Evolutionary conservation across 768 basidiomycete genomes (phyloP).

Genomic region (Boletus insuetus): DNA sequence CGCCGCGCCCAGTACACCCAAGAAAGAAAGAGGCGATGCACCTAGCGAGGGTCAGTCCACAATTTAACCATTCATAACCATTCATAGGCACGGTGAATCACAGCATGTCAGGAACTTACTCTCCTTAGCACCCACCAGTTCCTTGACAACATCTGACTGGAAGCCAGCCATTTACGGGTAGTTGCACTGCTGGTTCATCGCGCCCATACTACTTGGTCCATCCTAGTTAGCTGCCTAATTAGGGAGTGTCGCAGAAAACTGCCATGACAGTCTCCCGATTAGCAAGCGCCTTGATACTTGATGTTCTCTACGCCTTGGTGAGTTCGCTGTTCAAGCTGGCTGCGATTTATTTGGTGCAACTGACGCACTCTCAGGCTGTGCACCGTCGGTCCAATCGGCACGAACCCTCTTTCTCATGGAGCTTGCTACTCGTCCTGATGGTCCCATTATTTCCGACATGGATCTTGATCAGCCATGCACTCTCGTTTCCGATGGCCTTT

Average conservation of each 20-base stretch:
- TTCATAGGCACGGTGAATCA: neutral
- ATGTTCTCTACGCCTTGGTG: slow-evolving; percentile 22
- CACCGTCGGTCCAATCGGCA: slow-evolving; percentile 18
- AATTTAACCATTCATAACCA: neutral
- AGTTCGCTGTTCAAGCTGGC: neutral
- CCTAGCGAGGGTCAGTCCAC: neutral
- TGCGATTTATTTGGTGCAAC: neutral
- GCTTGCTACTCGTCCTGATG: slow-evolving; percentile 7
- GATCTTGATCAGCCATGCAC: slow-evolving; percentile 5
- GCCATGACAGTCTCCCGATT: neutral
- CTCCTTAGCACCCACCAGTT: neutral
- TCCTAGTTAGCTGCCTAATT: neutral
- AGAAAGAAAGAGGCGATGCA: neutral
- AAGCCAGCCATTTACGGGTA: too few species aligned
- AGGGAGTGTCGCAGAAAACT: too few species aligned
- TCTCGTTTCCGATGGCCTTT: slow-evolving; percentile 5
- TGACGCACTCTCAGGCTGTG: slow-evolving; percentile 1
- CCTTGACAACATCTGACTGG: too few species aligned
- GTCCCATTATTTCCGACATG: slow-evolving; percentile 14
- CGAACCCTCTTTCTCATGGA: slow-evolving; percentile 17
- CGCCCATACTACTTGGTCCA: too few species aligned
- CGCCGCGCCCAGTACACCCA: too few species aligned
- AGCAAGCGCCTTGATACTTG: slow-evolving; percentile 3
- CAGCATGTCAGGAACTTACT: neutral
- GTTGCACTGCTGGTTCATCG: too few species aligned